phyloP scores from a whole-genome alignment of 2,329 filamentous ascomycete species.

The Albophoma yamanashiensis region DNA sequence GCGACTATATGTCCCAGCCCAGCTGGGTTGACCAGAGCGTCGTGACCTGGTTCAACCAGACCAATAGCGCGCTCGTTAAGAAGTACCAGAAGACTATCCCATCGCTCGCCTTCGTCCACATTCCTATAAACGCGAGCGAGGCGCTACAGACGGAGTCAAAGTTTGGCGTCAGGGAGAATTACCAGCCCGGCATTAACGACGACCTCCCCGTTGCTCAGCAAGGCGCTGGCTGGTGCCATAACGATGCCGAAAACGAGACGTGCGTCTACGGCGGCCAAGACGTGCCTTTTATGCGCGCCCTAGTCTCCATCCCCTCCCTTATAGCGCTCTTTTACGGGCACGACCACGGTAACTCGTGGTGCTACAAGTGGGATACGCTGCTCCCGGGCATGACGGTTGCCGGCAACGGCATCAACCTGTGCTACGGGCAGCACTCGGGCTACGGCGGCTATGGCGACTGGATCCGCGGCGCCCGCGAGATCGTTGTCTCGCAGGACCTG shows the following conservation, averaged over 20 bases:
- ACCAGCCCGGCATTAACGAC: constrained; percentile 34
- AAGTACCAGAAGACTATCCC: constrained; percentile 24
- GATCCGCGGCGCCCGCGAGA: constrained; percentile 48
- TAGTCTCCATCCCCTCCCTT: constrained; percentile 42
- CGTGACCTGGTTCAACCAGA: constrained; percentile 32
- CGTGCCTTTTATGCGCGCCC: constrained; percentile 49
- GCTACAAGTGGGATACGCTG: constrained; percentile 34
- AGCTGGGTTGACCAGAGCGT: constrained; percentile 35
- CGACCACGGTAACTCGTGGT: constrained; percentile 55
- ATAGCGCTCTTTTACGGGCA: constrained; percentile 54
- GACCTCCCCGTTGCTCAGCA: constrained; percentile 29
- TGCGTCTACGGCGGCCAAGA: constrained; percentile 41
- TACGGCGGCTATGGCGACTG: constrained; percentile 61
- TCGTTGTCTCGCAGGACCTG: constrained; percentile 33
- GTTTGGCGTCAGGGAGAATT: constrained; percentile 19
- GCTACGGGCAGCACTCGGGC: constrained; percentile 56
- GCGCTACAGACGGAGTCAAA: constrained; percentile 23
- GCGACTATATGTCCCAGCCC: constrained; percentile 23
- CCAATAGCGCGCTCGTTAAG: constrained; percentile 10
- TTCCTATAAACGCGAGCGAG: constrained; percentile 31
- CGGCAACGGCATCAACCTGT: constrained; percentile 35
- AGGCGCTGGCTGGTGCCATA: constrained; percentile 32
- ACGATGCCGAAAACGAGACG: constrained; percentile 23
- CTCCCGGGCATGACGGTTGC: constrained; percentile 20
- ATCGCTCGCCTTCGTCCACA: constrained; percentile 38